Percentiles rank a stretch among this genome's conserved stretches.
Evolutionary conservation across 768 basidiomycete species (phyloP).

Genomic region (Harrya chromipes): DNA sequence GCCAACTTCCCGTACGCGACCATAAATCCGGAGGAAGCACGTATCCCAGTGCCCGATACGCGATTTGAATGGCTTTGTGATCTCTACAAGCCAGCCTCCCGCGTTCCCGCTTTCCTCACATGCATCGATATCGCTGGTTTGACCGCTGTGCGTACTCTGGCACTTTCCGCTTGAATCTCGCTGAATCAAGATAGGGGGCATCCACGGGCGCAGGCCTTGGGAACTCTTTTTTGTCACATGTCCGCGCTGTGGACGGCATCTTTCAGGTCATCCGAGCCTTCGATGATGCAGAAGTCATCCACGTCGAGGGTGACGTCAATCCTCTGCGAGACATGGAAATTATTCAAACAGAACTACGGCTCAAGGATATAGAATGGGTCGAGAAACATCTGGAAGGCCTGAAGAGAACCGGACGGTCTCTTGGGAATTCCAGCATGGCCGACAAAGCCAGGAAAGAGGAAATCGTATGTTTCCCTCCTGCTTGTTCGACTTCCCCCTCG

Average conservation of each 20-base stretch:
- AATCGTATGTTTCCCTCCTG: constrained; percentile 52
- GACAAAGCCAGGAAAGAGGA: constrained; percentile 98
- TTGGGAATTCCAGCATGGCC: constrained; percentile 76
- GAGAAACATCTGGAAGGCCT: constrained; percentile 82
- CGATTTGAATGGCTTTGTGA: constrained; percentile 96
- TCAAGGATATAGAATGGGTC: constrained; percentile 99
- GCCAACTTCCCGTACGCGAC: constrained; percentile 98
- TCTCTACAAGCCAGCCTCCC: constrained; percentile 82
- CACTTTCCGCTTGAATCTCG: constrained; percentile 1
- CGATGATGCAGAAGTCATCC: constrained; percentile 98
- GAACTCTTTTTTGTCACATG: constrained; percentile 96
- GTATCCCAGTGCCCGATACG: constrained; percentile 90
- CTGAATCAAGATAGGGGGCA: constrained; percentile 60
- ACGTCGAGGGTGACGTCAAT: constrained; percentile 97
- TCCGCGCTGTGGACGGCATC: constrained; percentile 97
- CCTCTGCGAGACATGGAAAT: constrained; percentile 97
- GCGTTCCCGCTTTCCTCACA: constrained; percentile 92
- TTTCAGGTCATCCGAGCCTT: constrained; percentile 98
- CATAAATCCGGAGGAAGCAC: constrained; percentile 93
- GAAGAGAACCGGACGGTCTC: constrained; percentile 68
- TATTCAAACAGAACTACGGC: constrained; percentile 87
- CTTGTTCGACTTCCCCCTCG: neutral
- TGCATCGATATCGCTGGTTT: constrained; percentile 99
- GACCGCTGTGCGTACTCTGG: constrained; percentile 66
- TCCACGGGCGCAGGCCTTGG: constrained; percentile 98